These are phyloP conservation scores for Salix dunnii DNA, from an alignment of 345 rosid species.

Conservation along the genomic window DNA sequence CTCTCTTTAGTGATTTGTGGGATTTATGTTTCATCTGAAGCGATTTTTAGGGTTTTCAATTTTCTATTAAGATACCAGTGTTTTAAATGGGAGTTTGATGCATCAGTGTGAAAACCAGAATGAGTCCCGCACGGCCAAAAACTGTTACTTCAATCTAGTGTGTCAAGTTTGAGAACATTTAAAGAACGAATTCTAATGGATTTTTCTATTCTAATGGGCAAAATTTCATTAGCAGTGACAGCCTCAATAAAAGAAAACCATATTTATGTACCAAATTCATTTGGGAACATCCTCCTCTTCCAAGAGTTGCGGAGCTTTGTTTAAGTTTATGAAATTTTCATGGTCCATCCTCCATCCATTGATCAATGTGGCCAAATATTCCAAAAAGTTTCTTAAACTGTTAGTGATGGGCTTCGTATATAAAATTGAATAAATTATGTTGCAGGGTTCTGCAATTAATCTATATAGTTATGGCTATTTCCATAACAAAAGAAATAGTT, in stretches of 20 bases:
- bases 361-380: not conserved
- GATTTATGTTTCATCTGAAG: not conserved
- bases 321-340: not conserved
- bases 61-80: no score
- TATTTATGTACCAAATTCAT: not conserved
- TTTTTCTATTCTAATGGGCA: not conserved
- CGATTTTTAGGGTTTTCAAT: no score
- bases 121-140: no score
- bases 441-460: not conserved
- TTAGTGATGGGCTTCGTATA: not conserved
- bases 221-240: not conserved
- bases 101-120: no score
- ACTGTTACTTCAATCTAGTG: no score
- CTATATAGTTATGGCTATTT: not conserved
- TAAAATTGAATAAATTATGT: not conserved
- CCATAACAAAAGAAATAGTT: not conserved
- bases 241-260: not conserved
- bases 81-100: no score
- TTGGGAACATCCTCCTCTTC: not conserved
- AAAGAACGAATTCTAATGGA: not conserved
- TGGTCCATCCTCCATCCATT: not conserved
- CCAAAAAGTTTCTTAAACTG: not conserved
- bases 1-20: not conserved
- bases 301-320: not conserved
- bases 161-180: no score